These are phyloP conservation scores for Tilletia caries DNA, from an alignment of 1,284 basidiomycete species.

Conservation along the genomic window DNA sequence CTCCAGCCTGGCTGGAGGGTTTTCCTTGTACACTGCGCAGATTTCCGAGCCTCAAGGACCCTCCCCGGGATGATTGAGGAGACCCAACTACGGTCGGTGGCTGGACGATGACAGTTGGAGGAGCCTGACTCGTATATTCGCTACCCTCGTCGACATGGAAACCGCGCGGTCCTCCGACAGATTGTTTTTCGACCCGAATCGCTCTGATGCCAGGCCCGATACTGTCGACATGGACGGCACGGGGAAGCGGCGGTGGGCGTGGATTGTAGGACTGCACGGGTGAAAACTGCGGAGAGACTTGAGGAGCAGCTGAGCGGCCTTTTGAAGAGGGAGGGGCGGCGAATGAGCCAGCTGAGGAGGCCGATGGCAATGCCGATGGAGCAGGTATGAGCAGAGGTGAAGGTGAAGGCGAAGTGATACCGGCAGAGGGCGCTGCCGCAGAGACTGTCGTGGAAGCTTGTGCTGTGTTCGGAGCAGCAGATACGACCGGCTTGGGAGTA, in stretches of 20 bases:
- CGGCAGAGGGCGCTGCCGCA: too few relatives aligned
- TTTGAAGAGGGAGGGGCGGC: too few relatives aligned
- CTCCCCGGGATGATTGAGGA: background rate
- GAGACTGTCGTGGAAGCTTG: too few relatives aligned
- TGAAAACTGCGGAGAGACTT: background rate
- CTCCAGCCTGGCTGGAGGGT: background rate
- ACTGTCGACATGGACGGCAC: conserved; percentile 3
- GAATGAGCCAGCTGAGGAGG: too few relatives aligned
- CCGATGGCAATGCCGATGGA: too few relatives aligned
- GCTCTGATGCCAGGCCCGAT: background rate
- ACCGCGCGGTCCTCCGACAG: background rate
- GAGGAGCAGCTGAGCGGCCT: too few relatives aligned
- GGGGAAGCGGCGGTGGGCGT: background rate
- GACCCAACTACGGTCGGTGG: background rate
- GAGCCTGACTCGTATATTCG: background rate
- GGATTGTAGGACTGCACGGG: background rate
- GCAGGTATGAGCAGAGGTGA: too few relatives aligned
- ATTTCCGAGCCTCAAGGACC: background rate
- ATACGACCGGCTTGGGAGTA: too few relatives aligned
- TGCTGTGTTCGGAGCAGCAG: too few relatives aligned
- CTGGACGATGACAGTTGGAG: background rate
- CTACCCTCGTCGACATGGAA: conserved; percentile 1
- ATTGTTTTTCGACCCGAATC: background rate
- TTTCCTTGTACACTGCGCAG: background rate
- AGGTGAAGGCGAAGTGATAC: too few relatives aligned